These are phyloP conservation scores for Colletotrichum theobromicola DNA, from an alignment of 2,329 filamentous ascomycete species.

Conservation along the genomic window DNA sequence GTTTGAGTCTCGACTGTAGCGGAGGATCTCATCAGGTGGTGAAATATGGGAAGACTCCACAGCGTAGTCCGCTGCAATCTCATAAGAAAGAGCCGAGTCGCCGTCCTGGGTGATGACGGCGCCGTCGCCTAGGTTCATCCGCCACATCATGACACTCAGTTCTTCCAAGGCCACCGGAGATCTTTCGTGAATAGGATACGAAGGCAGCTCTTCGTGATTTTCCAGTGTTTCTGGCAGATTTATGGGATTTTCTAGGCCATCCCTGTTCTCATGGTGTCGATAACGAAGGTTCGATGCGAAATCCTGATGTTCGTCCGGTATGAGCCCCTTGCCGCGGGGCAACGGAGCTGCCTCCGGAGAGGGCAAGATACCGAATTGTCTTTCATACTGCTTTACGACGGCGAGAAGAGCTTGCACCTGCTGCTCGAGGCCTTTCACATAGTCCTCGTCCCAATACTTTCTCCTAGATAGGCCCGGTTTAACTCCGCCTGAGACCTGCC, in stretches of 20 bases:
- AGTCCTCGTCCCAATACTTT: background rate
- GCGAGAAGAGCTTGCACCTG: background rate
- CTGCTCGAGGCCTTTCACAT: background rate
- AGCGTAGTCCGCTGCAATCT: background rate
- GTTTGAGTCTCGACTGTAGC: background rate
- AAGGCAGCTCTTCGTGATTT: background rate
- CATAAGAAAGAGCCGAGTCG: background rate
- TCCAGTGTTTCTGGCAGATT: background rate
- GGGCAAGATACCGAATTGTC: background rate
- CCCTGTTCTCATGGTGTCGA: background rate
- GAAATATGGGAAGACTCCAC: background rate
- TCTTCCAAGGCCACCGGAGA: background rate
- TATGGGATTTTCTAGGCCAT: background rate
- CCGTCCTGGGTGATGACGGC: background rate
- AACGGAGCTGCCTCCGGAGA: background rate
- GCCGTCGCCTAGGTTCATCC: background rate
- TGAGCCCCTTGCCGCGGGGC: background rate
- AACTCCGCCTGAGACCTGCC: background rate
- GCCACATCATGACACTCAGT: background rate
- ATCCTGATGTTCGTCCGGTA: background rate
- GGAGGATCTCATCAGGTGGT: background rate
- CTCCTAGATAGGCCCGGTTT: background rate
- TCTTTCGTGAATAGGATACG: background rate
- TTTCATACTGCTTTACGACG: background rate
- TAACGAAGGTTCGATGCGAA: background rate